phyloP scores from a whole-genome alignment of 2,329 filamentous ascomycete species.

The Arthrobotrys entomopaga region DNA sequence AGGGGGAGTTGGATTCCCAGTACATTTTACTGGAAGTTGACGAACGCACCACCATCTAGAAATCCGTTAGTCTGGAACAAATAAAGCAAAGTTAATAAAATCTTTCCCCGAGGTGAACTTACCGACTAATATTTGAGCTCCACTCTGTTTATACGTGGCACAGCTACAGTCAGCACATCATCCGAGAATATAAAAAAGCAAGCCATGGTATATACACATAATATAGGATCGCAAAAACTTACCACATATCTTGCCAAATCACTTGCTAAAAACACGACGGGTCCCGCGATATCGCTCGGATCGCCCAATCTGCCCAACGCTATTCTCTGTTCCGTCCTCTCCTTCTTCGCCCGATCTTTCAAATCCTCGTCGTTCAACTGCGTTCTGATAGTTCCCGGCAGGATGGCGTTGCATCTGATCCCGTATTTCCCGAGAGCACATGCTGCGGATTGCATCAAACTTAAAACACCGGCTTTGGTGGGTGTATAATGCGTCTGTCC shows the following conservation, averaged over 20 bases:
- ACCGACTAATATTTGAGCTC: constrained; percentile 79
- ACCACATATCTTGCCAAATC: constrained; percentile 80
- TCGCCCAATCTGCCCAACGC: constrained; percentile 79
- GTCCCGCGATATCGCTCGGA: constrained; percentile 80
- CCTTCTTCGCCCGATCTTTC: constrained; percentile 75
- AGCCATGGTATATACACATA: constrained; percentile 1
- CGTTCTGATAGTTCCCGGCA: constrained; percentile 84
- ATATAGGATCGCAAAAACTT: constrained; percentile 60
- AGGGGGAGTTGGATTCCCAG: not conserved
- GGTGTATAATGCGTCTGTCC: constrained; percentile 86
- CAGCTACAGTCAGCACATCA: constrained; percentile 21
- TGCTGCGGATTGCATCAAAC: constrained; percentile 83
- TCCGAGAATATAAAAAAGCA: not conserved
- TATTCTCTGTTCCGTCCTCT: constrained; percentile 83
- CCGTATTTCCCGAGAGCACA: constrained; percentile 79
- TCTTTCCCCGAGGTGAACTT: constrained; percentile 29
- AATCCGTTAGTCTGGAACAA: constrained; percentile 20
- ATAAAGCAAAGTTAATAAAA: not conserved
- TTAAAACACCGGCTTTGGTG: constrained; percentile 83
- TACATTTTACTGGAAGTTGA: constrained; percentile 76
- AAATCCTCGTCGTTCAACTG: constrained; percentile 86
- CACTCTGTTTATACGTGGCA: constrained; percentile 66
- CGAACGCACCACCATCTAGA: constrained; percentile 82
- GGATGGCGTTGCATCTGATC: constrained; percentile 83
- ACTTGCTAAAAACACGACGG: constrained; percentile 84